Conservation (phyloP, 371 early-diverging fungal species). For the Chytridium lagenaria region DNA sequence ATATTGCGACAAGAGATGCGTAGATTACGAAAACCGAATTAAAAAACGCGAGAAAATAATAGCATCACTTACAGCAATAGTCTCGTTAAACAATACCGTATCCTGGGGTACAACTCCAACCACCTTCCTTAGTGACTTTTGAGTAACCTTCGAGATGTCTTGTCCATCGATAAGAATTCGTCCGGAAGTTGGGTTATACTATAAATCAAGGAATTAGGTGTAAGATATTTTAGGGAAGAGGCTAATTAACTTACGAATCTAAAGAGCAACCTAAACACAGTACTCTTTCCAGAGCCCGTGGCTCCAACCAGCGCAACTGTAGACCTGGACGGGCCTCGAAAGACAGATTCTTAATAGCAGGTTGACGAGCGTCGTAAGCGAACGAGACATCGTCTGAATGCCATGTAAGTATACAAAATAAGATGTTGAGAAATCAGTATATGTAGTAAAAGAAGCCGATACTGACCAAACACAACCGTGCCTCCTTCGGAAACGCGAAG, state of each 20-base stretch:
- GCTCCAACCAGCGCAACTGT: conserved; percentile 58
- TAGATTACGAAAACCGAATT: too few relatives aligned
- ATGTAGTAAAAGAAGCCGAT: conserved; percentile 22
- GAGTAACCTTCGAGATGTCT: conserved; percentile 48
- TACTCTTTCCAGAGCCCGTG: conserved; percentile 44
- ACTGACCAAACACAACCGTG: conserved; percentile 29
- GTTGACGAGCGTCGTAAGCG: conserved; percentile 60
- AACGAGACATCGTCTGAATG: conserved; percentile 65
- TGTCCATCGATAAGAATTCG: conserved; percentile 88
- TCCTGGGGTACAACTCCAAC: conserved; percentile 66
- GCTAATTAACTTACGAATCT: conserved; percentile 30
- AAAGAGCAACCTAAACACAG: conserved; percentile 44
- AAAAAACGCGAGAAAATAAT: neutral
- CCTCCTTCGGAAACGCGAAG: conserved; percentile 36
- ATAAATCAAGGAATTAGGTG: conserved; percentile 45
- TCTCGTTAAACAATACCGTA: conserved; percentile 51
- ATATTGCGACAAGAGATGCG: neutral
- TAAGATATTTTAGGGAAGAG: conserved; percentile 22
- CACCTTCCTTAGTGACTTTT: conserved; percentile 42
- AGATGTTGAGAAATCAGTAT: neutral
- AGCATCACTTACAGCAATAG: conserved; percentile 26
- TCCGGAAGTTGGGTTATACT: conserved; percentile 81
- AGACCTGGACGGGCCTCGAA: conserved; percentile 64
- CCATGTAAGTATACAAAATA: neutral
- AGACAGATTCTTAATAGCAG: conserved; percentile 60